These are phyloP conservation scores for Biscogniauxia marginata DNA, from an alignment of 2,329 filamentous ascomycete genomes.

Conservation along the genomic window DNA sequence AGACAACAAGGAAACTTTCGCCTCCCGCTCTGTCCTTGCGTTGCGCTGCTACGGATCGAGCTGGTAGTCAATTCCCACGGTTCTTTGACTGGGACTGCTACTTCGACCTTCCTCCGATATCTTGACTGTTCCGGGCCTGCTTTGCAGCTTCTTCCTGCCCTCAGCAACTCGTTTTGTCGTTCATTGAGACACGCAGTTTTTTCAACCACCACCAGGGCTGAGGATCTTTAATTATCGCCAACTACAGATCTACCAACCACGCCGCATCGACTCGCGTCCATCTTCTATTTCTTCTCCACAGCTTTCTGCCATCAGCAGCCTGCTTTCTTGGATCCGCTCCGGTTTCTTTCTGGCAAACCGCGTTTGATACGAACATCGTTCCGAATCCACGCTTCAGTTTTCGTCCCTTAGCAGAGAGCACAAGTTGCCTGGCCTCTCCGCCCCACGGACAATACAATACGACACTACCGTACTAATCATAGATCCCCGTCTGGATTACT, in stretches of 20 bases:
- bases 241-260: slow-evolving; percentile 14
- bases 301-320: slow-evolving; percentile 26
- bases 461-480: slow-evolving; percentile 28
- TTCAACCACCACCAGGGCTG: slow-evolving; percentile 5
- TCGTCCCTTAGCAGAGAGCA: slow-evolving; percentile 16
- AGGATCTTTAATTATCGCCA: slow-evolving; percentile 28
- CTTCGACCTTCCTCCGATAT: slow-evolving; percentile 8
- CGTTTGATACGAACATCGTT: slow-evolving; percentile 34
- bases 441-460: slow-evolving; percentile 17
- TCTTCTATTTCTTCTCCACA: slow-evolving; percentile 33
- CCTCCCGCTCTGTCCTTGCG: slow-evolving; percentile 10
- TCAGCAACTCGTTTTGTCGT: slow-evolving; percentile 19
- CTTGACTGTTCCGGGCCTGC: slow-evolving; percentile 3
- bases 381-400: slow-evolving; percentile 17
- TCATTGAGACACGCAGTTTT: slow-evolving; percentile 27
- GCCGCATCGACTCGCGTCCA: slow-evolving; percentile 20
- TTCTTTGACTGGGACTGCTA: slow-evolving; percentile 12
- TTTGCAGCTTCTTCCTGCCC: slow-evolving; percentile 18
- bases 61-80: slow-evolving; percentile 7
- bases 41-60: slow-evolving; percentile 12
- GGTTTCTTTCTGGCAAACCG: slow-evolving; percentile 29
- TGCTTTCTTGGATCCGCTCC: slow-evolving; percentile 30
- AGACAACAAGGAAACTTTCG: slow-evolving; percentile 23
- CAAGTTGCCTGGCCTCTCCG: slow-evolving; percentile 22
- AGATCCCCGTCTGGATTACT: slow-evolving; percentile 14